phyloP scores from a whole-genome alignment of 768 basidiomycete genomes.

The Termitomyces sp. region DNA sequence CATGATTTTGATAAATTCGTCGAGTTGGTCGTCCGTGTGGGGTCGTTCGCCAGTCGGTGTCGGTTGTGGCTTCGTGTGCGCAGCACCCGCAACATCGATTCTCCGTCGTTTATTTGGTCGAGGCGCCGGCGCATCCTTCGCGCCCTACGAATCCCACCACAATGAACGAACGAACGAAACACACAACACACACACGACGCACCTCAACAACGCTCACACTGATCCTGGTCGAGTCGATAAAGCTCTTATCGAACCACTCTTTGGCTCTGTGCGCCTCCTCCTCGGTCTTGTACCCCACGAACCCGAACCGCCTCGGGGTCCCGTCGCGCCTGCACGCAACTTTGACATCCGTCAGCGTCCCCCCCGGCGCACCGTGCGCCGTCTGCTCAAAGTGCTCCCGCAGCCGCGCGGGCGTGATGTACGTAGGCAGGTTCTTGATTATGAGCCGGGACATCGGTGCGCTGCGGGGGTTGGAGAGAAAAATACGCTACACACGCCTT shows the following conservation, averaged over 20 bases:
- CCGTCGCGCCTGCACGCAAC: slow-evolving; percentile 75
- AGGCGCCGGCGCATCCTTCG: slow-evolving; percentile 62
- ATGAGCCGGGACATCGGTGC: slow-evolving; percentile 81
- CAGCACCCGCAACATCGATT: slow-evolving; percentile 28
- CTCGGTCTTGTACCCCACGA: slow-evolving; percentile 83
- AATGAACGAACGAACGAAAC: not conserved
- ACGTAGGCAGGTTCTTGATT: slow-evolving; percentile 73
- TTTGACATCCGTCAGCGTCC: slow-evolving; percentile 81
- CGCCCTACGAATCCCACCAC: slow-evolving; percentile 43
- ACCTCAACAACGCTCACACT: slow-evolving; percentile 77
- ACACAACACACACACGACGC: slow-evolving; percentile 28
- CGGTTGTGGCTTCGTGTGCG: too few relatives aligned
- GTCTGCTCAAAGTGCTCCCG: slow-evolving; percentile 63
- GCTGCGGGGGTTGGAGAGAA: not conserved
- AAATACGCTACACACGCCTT: too few relatives aligned
- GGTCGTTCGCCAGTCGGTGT: slow-evolving; percentile 6
- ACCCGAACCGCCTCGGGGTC: slow-evolving; percentile 83
- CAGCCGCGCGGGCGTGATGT: slow-evolving; percentile 59
- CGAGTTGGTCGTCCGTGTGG: slow-evolving; percentile 38
- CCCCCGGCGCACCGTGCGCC: slow-evolving; percentile 50
- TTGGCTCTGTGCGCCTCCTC: slow-evolving; percentile 69
- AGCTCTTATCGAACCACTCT: slow-evolving; percentile 83
- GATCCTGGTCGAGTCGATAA: slow-evolving; percentile 74
- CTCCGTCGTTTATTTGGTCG: slow-evolving; percentile 69
- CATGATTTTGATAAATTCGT: slow-evolving; percentile 76